These are phyloP conservation scores for Claviceps sp. DNA, from an alignment of 2,329 filamentous ascomycete species.

Conservation along the genomic window DNA sequence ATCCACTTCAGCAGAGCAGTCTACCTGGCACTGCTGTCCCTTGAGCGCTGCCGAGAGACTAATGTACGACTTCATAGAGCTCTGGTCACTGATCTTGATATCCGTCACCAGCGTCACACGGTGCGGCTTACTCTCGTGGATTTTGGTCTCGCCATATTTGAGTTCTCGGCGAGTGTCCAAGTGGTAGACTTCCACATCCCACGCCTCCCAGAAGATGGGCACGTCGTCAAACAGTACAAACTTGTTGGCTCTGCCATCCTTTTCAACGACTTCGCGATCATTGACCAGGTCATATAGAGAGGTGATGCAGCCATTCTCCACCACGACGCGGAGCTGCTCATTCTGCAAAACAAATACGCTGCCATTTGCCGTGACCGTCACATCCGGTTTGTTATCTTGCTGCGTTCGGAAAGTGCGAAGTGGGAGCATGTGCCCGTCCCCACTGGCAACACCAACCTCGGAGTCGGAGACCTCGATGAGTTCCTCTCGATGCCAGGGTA, in stretches of 20 bases:
- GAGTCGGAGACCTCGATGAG: conserved; percentile 50
- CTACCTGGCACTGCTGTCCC: conserved; percentile 49
- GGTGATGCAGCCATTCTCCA: conserved; percentile 65
- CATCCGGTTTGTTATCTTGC: conserved; percentile 28
- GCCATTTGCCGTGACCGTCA: conserved; percentile 35
- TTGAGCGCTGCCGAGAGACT: conserved; percentile 58
- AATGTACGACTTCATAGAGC: conserved; percentile 76
- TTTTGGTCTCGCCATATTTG: conserved; percentile 49
- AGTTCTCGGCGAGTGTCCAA: conserved; percentile 75
- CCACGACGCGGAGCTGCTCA: conserved; percentile 56
- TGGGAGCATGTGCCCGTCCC: conserved; percentile 37
- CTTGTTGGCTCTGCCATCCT: conserved; percentile 70
- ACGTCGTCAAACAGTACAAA: conserved; percentile 95
- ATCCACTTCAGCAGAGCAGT: conserved; percentile 76
- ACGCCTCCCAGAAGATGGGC: conserved; percentile 91
- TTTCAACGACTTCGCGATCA: conserved; percentile 64
- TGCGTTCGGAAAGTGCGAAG: conserved; percentile 36
- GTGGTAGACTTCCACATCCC: conserved; percentile 97
- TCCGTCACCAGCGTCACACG: conserved; percentile 71
- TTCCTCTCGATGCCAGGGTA: conserved; percentile 73
- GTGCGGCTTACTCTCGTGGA: conserved; percentile 59
- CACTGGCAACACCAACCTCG: conserved; percentile 41
- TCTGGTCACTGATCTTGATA: conserved; percentile 76
- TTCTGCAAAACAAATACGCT: conserved; percentile 70
- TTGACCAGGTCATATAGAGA: conserved; percentile 67